Conservation (phyloP, 768 basidiomycete species). For the Gloeostereum incarnatum region DNA sequence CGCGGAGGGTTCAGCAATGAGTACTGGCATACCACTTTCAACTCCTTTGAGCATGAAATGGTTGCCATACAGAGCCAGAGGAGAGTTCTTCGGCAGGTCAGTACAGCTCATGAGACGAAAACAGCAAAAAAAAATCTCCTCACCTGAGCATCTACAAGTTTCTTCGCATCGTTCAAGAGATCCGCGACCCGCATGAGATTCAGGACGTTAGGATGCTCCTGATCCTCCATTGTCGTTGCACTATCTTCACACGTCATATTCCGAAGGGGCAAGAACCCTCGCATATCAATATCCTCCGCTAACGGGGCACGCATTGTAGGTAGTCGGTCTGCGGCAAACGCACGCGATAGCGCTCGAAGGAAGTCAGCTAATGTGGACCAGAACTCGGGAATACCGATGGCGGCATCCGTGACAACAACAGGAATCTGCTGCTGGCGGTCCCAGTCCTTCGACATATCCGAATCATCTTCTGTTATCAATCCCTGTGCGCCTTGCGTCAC, state of each 20-base stretch:
- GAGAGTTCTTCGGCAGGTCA: constrained; percentile 24
- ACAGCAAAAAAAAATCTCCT: constrained; percentile 34
- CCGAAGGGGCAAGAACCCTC: constrained; percentile 79
- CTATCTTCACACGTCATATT: constrained; percentile 37
- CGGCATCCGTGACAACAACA: constrained; percentile 21
- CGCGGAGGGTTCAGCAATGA: constrained; percentile 1
- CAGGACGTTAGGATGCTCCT: constrained; percentile 86
- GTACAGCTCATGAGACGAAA: not conserved
- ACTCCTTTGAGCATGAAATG: constrained; percentile 22
- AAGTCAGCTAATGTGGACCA: constrained; percentile 71
- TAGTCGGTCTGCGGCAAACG: constrained; percentile 62
- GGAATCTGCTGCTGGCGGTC: constrained; percentile 19
- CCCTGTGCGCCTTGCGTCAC: constrained; percentile 29
- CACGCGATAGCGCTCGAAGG: constrained; percentile 41
- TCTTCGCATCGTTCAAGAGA: constrained; percentile 61
- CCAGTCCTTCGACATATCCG: constrained; percentile 16
- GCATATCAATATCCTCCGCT: constrained; percentile 87
- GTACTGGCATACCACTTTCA: constrained; percentile 9
- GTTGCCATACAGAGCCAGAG: constrained; percentile 24
- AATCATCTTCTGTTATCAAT: constrained; percentile 18
- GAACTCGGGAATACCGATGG: constrained; percentile 41
- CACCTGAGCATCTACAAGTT: constrained; percentile 44
- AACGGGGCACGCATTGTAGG: constrained; percentile 52
- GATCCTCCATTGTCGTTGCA: constrained; percentile 9
- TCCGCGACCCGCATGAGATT: constrained; percentile 92